These are phyloP conservation scores for Penicillium ochrochloron DNA, from an alignment of 495 filamentous ascomycete genomes.

Conservation along the genomic window DNA sequence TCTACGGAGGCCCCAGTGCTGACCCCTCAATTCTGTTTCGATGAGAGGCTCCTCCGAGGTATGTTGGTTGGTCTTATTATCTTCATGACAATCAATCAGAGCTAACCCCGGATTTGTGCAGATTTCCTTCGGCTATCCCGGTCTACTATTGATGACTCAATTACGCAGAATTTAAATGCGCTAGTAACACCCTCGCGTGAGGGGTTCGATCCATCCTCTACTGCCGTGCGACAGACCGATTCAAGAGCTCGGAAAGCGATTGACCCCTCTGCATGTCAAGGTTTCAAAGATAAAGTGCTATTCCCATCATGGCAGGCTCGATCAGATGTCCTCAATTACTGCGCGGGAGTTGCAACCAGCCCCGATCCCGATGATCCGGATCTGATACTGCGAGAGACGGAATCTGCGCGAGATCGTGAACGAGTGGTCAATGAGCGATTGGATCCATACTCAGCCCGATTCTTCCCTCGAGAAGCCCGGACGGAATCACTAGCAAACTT, in stretches of 20 bases:
- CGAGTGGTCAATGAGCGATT: constrained; percentile 84
- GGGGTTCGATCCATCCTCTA: constrained; percentile 83
- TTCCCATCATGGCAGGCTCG: constrained; percentile 89
- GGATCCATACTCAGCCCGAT: constrained; percentile 89
- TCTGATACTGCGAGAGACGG: constrained; percentile 66
- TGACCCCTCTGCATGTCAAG: constrained; percentile 62
- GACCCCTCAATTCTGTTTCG: constrained; percentile 93
- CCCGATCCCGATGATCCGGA: constrained; percentile 91
- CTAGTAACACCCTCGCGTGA: constrained; percentile 72
- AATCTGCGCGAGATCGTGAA: constrained; percentile 72
- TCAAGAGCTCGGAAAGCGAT: constrained; percentile 51
- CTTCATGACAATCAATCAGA: background rate
- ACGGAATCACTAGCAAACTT: constrained; percentile 80
- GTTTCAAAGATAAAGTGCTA: constrained; percentile 78
- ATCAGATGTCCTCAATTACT: constrained; percentile 87
- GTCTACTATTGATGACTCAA: constrained; percentile 86
- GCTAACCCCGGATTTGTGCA: constrained; percentile 40
- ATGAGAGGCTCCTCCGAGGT: constrained; percentile 84
- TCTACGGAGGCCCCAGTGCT: constrained; percentile 61
- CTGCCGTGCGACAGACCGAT: constrained; percentile 59
- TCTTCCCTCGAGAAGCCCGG: constrained; percentile 80
- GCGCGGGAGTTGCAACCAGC: constrained; percentile 82
- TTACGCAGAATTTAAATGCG: constrained; percentile 91
- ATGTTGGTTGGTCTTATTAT: constrained; percentile 17
- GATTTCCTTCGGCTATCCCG: constrained; percentile 94